A percentile compares a stretch with the other conserved stretches of the same genome.
Conservation (phyloP, 169 alveolate genomes). For the Plasmodium inui region DNA sequence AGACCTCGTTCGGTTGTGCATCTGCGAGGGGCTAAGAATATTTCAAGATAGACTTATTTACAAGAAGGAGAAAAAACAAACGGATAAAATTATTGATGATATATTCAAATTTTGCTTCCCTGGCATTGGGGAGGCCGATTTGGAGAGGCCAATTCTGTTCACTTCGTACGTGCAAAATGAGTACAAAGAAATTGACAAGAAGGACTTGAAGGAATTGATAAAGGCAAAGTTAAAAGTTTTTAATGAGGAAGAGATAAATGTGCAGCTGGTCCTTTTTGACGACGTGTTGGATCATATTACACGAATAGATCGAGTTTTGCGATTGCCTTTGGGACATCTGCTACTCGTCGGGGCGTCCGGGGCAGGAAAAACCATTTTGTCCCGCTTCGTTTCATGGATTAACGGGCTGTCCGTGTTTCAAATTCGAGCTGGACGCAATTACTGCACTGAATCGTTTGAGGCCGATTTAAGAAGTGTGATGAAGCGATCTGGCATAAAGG, state of each 20-base stretch:
- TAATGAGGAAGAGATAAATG: constrained; percentile 96
- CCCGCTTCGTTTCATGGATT: constrained; percentile 97
- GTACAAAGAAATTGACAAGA: constrained; percentile 86
- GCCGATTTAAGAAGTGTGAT: constrained; percentile 96
- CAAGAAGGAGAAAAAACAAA: constrained; percentile 94
- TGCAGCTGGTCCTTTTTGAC: constrained; percentile 95
- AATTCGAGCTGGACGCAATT: constrained; percentile 97
- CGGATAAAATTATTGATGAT: constrained; percentile 92
- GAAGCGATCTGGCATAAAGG: constrained; percentile 98
- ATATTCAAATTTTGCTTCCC: constrained; percentile 84
- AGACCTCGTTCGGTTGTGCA: constrained; percentile 91
- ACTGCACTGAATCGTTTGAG: constrained; percentile 95
- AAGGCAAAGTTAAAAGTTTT: constrained; percentile 89
- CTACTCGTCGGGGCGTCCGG: constrained; percentile 98
- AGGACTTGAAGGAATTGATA: constrained; percentile 88
- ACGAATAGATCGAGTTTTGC: constrained; percentile 97
- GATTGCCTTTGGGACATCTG: constrained; percentile 98
- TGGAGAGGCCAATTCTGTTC: constrained; percentile 91
- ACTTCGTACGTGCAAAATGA: constrained; percentile 84
- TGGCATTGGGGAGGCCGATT: constrained; percentile 75
- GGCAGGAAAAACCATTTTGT: constrained; percentile 95
- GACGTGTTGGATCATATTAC: constrained; percentile 96
- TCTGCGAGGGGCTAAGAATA: constrained; percentile 96
- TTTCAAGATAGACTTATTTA: constrained; percentile 96
- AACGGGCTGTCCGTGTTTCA: constrained; percentile 96